These are phyloP conservation scores for Kwoniella pini DNA, from an alignment of 768 basidiomycete genomes.

Conservation along the genomic window DNA sequence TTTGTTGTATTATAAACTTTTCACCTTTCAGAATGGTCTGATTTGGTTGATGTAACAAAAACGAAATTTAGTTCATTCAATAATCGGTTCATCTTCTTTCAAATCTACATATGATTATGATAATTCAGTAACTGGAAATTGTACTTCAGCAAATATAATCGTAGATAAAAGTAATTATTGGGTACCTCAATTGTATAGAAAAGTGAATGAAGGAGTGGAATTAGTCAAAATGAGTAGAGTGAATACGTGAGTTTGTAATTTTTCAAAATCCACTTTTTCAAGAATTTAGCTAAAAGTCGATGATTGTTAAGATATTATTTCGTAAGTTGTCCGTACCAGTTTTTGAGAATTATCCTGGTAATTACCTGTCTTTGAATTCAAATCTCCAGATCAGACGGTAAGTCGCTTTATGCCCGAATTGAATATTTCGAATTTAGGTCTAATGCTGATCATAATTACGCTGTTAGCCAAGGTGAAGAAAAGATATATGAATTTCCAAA, in stretches of 20 bases:
- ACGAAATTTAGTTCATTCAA: conserved; percentile 35
- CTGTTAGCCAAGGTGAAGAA: conserved; percentile 17
- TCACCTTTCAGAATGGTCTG: too few relatives aligned
- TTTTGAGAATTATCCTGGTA: too few relatives aligned
- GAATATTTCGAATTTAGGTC: too few relatives aligned
- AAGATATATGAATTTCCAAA: conserved; percentile 36
- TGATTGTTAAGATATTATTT: conserved; percentile 22
- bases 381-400: conserved; percentile 18
- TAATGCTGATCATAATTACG: too few relatives aligned
- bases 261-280: too few relatives aligned
- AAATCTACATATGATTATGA: conserved; percentile 2
- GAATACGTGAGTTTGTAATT: conserved; percentile 21
- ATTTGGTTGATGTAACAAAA: too few relatives aligned
- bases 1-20: too few relatives aligned
- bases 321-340: too few relatives aligned
- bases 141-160: conserved; percentile 39
- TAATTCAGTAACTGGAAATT: conserved; percentile 14
- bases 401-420: too few relatives aligned
- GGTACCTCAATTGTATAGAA: conserved; percentile 49
- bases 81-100: conserved; percentile 35
- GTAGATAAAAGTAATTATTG: conserved; percentile 56
- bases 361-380: too few relatives aligned
- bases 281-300: too few relatives aligned
- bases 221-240: conserved; percentile 16
- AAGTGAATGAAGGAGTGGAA: conserved; percentile 35